Base-by-base conservation (phyloP, 768 basidiomycete species). In the Sporobolomyces phaffii region DNA sequence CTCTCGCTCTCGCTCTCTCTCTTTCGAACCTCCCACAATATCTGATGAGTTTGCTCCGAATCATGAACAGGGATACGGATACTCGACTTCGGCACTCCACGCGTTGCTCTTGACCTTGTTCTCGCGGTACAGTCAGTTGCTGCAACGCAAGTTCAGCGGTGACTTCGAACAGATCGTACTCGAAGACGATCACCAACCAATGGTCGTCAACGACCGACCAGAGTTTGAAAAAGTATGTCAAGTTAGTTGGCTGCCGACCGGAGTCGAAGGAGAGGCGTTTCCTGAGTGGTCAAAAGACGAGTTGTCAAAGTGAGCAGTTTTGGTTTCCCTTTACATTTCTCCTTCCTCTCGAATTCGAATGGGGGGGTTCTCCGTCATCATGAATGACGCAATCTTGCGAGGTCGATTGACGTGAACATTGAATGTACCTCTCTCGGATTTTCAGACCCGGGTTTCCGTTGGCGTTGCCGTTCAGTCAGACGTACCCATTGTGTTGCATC, bases 401-500 rank as follows among this genome's bases (percentile, higher is more conserved):
- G n/a, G n/a, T n/a, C n/a, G n/a, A n/a, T n/a, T n/a, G n/a, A n/a
- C n/a, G n/a, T n/a, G n/a, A n/a, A n/a, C n/a, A n/a, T n/a, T n/a
- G n/a, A n/a, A n/a, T n/a, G n/a, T n/a, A n/a, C n/a, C n/a, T n/a
- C n/a, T n/a, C n/a, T n/a, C n/a, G n/a, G n/a, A n/a, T n/a, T n/a
- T n/a, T n/a, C n/a, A n/a, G 91, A 74, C 81, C 80, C 60, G 73
- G 82, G 11, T 78, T 86, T 59, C 91, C 92, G 7, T 80, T 87
- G 62, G 81, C 81, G 31, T 81, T 99, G 44, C 92, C 96, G 1
- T 99, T 94, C 89, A 98, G 94, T 0, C 87, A 89, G 76, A 88
- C 89, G 1, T 98, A 97, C 78, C 89, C 91, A 73, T 80, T 89
- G n/a, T 94, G 90, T 74, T 97, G 94, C 76, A 88, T 90, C 80